phyloP scores from a whole-genome alignment of 805 yeast species.

The Candida nemodendra region DNA sequence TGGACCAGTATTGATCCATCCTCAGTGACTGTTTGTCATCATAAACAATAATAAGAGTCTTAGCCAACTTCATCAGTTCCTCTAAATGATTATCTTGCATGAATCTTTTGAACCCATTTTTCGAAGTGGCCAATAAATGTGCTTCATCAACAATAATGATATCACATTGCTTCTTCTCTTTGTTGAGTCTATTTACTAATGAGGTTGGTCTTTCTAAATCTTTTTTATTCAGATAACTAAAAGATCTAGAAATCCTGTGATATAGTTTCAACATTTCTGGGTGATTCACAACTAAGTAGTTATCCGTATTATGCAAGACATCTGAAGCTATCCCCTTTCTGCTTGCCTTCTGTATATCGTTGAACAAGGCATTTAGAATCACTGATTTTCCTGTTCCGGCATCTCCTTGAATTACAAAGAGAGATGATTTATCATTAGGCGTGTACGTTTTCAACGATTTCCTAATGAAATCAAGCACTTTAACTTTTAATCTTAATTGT shows the following conservation, averaged over 20 bases:
- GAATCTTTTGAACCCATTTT: slow-evolving; percentile 44
- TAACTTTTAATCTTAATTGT: slow-evolving; percentile 32
- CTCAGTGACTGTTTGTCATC: slow-evolving; percentile 46
- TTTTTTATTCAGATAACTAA: slow-evolving; percentile 36
- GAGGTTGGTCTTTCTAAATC: slow-evolving; percentile 48
- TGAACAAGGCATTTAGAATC: slow-evolving; percentile 41
- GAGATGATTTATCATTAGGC: slow-evolving; percentile 26
- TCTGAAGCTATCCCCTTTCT: slow-evolving; percentile 16
- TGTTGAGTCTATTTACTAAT: slow-evolving; percentile 35
- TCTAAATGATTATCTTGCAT: slow-evolving; percentile 43
- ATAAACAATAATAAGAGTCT: slow-evolving; percentile 41
- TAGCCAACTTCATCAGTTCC: slow-evolving; percentile 38
- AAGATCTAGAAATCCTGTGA: slow-evolving; percentile 37
- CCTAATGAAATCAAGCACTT: slow-evolving; percentile 32
- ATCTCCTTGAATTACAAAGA: slow-evolving; percentile 45
- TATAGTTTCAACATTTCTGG: slow-evolving; percentile 49
- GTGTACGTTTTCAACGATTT: slow-evolving; percentile 19
- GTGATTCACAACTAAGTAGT: slow-evolving; percentile 44
- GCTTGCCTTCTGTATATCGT: slow-evolving; percentile 38
- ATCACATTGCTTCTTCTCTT: slow-evolving; percentile 33
- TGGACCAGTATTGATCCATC: slow-evolving; percentile 45
- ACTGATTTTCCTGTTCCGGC: slow-evolving; percentile 51
- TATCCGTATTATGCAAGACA: slow-evolving; percentile 30
- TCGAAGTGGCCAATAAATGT: slow-evolving; percentile 41
- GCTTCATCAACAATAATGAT: slow-evolving; percentile 46